phyloP scores from a whole-genome alignment of 2,329 filamentous ascomycete species.

The Onygenales sp. region DNA sequence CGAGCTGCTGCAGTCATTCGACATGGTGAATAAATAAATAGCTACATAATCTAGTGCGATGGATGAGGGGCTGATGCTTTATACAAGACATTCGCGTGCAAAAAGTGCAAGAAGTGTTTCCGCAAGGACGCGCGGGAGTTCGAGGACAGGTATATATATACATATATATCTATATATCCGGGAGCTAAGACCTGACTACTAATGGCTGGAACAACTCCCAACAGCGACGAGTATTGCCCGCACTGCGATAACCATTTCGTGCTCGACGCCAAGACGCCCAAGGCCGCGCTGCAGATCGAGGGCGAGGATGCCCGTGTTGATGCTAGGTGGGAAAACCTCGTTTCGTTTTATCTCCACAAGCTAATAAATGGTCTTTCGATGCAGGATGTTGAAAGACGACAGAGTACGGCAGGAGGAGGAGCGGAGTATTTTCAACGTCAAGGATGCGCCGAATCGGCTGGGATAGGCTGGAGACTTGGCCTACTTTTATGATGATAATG shows the following conservation, averaged over 20 bases:
- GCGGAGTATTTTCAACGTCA: conserved; percentile 66
- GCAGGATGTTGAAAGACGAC: conserved; percentile 83
- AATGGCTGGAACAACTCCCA: neutral
- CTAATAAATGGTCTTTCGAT: neutral
- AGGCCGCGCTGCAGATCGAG: conserved; percentile 76
- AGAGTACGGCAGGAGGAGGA: conserved; percentile 53
- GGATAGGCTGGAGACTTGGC: conserved; percentile 43
- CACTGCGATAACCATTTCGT: conserved; percentile 99
- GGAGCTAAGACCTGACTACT: neutral
- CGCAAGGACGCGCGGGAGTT: conserved; percentile 87
- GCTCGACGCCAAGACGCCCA: conserved; percentile 75
- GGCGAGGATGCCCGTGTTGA: conserved; percentile 83
- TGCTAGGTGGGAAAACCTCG: conserved; percentile 42
- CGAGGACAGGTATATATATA: conserved; percentile 58
- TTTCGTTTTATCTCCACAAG: no score
- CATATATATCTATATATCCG: neutral
- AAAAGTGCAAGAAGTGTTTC: conserved; percentile 98
- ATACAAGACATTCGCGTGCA: conserved; percentile 69
- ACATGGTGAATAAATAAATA: conserved; percentile 53
- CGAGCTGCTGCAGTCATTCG: conserved; percentile 62
- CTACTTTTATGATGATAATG: conserved; percentile 13
- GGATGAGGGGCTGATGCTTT: neutral
- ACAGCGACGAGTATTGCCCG: conserved; percentile 90
- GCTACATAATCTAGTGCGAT: neutral
- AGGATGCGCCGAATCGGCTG: conserved; percentile 63